Conservation (phyloP, 2,329 filamentous ascomycete genomes). For the Spiromastix sp. region DNA sequence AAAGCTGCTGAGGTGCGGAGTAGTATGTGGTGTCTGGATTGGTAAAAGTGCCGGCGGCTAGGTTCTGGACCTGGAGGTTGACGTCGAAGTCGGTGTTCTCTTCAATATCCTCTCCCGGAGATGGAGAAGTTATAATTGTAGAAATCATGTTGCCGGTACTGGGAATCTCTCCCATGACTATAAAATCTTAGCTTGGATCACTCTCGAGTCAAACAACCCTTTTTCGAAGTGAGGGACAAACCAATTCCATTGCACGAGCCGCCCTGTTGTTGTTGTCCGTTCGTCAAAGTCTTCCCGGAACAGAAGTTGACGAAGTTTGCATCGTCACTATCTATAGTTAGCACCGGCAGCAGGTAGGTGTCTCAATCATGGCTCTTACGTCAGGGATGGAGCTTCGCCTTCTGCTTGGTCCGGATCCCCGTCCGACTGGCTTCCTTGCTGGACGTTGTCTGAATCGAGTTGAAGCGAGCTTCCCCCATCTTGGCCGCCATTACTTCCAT, state of each 20-base stretch:
- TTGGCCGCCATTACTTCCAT: conserved; percentile 10
- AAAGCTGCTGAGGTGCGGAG: conserved; percentile 42
- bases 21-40: conserved; percentile 47
- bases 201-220: not conserved
- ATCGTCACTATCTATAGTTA: conserved; percentile 27
- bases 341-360: conserved; percentile 3
- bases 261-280: conserved; percentile 39
- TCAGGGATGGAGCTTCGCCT: conserved; percentile 37
- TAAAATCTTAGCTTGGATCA: not conserved
- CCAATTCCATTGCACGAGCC: conserved; percentile 49
- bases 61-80: conserved; percentile 37
- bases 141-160: conserved; percentile 43
- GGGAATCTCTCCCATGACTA: conserved; percentile 49
- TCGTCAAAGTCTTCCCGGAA: conserved; percentile 43
- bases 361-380: conserved; percentile 23
- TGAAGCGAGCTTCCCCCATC: conserved; percentile 13
- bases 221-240: conserved; percentile 8
- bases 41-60: conserved; percentile 44
- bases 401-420: conserved; percentile 18
- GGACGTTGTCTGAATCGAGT: conserved; percentile 32
- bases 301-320: conserved; percentile 55
- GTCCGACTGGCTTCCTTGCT: conserved; percentile 21
- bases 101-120: conserved; percentile 30
- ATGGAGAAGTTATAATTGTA: conserved; percentile 40
- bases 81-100: conserved; percentile 38